These are phyloP conservation scores for Peltaster fructicola DNA, from an alignment of 2,329 filamentous ascomycete species.

Conservation along the genomic window DNA sequence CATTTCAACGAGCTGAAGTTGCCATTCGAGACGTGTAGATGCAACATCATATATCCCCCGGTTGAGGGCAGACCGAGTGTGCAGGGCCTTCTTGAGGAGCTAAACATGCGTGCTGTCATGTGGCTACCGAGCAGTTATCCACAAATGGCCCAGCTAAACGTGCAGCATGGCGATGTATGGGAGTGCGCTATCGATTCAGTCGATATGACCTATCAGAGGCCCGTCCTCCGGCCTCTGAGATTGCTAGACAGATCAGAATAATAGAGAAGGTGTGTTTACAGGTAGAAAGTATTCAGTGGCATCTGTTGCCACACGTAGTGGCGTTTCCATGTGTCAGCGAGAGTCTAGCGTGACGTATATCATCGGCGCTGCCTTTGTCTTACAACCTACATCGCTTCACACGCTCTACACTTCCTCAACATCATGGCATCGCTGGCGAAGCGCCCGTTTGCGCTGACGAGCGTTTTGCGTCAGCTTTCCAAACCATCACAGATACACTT, in stretches of 20 bases:
- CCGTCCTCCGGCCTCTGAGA: too few species aligned
- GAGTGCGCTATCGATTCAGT: constrained; percentile 24
- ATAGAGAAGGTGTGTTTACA: too few species aligned
- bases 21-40: constrained; percentile 27
- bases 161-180: constrained; percentile 27
- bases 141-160: constrained; percentile 5
- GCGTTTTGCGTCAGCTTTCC: constrained; percentile 38
- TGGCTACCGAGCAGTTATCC: constrained; percentile 4
- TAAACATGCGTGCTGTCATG: constrained; percentile 9
- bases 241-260: too few species aligned
- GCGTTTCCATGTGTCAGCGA: too few species aligned
- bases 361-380: constrained; percentile 1
- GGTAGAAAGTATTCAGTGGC: too few species aligned
- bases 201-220: too few species aligned
- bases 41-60: constrained; percentile 12
- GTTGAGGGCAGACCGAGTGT: background rate
- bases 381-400: constrained; percentile 1
- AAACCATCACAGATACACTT: constrained; percentile 31
- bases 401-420: background rate
- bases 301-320: too few species aligned
- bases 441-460: constrained; percentile 45
- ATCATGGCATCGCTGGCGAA: constrained; percentile 48
- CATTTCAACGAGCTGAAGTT: constrained; percentile 36
- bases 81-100: constrained; percentile 9
- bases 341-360: too few species aligned